Conservation (phyloP, 768 basidiomycete species). For the Tricholoma furcatifolium region DNA sequence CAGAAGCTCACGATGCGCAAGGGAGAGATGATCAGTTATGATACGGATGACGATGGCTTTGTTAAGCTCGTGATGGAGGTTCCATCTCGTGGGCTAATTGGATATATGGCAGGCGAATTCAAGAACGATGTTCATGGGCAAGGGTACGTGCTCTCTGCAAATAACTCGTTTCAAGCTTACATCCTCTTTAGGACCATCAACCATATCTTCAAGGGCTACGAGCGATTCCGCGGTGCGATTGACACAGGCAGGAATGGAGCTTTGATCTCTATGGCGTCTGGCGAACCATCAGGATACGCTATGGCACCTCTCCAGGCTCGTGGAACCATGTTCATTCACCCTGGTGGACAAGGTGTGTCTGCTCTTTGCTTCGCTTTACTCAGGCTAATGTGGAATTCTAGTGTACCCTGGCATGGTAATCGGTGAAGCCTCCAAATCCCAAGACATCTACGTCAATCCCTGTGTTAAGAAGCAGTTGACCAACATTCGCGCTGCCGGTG, state of each 20-base stretch:
- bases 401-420: conserved; percentile 55
- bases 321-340: conserved; percentile 44
- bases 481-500: conserved; percentile 46
- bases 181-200: conserved; percentile 38
- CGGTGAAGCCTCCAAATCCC: conserved; percentile 45
- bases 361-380: not conserved
- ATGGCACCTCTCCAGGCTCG: conserved; percentile 50
- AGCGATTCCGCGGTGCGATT: conserved; percentile 40
- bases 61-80: conserved; percentile 47
- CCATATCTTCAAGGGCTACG: conserved; percentile 51
- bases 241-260: conserved; percentile 49
- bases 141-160: conserved; percentile 29
- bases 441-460: conserved; percentile 48
- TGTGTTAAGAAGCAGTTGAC: conserved; percentile 49
- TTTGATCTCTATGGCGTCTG: conserved; percentile 45
- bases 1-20: conserved; percentile 53
- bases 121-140: conserved; percentile 51
- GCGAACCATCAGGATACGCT: conserved; percentile 46
- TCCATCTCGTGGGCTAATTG: conserved; percentile 47
- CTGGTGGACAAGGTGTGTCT: conserved; percentile 37
- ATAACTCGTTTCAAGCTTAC: not conserved
- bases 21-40: conserved; percentile 46
- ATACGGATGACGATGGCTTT: conserved; percentile 46
- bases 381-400: conserved; percentile 14
- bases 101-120: conserved; percentile 53